A percentile compares a stretch with the other conserved stretches of the same genome.
Evolutionary conservation across 2,329 filamentous ascomycete species (phyloP).

Genomic region (Ophiosphaerella herpotricha): DNA sequence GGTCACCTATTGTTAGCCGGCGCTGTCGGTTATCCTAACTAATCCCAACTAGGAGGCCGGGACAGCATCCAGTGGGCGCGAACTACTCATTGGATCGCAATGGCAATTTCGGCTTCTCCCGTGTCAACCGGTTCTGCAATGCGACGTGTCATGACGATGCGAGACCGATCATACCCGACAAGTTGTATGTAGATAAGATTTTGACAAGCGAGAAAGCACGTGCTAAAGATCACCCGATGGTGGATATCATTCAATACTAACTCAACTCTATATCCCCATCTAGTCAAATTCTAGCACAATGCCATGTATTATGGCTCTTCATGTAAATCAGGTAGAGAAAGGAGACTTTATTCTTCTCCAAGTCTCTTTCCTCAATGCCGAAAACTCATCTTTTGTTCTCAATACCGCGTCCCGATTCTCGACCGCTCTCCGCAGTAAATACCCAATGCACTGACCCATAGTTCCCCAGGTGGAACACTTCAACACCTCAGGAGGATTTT

Average conservation of each 20-base stretch:
- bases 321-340: conserved; percentile 1
- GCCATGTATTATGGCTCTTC: no score
- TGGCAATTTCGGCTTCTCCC: conserved; percentile 7
- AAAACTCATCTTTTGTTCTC: conserved; percentile 46
- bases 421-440: conserved; percentile 61
- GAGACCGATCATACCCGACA: conserved; percentile 9
- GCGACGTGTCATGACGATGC: neutral
- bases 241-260: conserved; percentile 14
- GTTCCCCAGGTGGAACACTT: conserved; percentile 64
- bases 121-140: neutral
- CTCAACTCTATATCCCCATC: no score
- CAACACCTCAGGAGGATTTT: conserved; percentile 54
- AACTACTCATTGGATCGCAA: neutral
- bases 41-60: conserved; percentile 2
- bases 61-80: neutral
- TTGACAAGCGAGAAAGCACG: neutral
- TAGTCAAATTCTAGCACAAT: no score
- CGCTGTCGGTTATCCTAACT: neutral
- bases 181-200: neutral
- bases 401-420: conserved; percentile 66
- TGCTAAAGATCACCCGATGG: neutral
- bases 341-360: conserved; percentile 17
- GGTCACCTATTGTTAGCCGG: neutral
- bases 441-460: conserved; percentile 78
- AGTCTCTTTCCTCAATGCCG: conserved; percentile 31